phyloP scores from a whole-genome alignment of 176 grass and related monocot species.

The Rhynchospora tenuis region DNA sequence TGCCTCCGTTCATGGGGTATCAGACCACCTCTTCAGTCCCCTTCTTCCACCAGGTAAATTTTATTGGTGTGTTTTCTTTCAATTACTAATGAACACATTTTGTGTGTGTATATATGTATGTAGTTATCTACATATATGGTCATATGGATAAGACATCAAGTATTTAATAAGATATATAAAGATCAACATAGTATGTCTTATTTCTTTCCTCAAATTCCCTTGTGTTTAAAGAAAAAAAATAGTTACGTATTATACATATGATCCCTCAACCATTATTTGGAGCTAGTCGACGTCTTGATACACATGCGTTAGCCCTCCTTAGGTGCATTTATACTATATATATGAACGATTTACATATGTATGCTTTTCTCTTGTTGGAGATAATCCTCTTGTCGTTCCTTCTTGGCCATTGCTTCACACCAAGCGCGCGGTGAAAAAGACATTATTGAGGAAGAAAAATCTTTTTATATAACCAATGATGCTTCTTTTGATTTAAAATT shows the following conservation, averaged over 20 bases:
- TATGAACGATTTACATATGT: too few species aligned
- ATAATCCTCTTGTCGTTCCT: too few species aligned
- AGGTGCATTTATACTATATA: not conserved
- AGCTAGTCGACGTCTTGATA: not conserved
- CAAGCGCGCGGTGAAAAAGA: too few species aligned
- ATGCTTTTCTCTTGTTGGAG: too few species aligned
- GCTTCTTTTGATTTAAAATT: not conserved
- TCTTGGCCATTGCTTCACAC: too few species aligned
- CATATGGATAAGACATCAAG: too few species aligned
- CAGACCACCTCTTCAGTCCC: not conserved
- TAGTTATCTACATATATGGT: too few species aligned
- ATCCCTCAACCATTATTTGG: not conserved
- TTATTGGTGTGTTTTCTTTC: not conserved
- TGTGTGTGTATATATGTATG: not conserved
- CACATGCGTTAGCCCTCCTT: not conserved
- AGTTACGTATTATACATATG: not conserved
- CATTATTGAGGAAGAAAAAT: too few species aligned
- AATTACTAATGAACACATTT: not conserved
- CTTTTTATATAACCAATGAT: too few species aligned
- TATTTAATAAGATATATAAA: too few species aligned
- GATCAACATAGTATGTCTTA: too few species aligned
- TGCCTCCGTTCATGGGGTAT: slow-evolving; percentile 14
- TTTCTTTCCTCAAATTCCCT: too few species aligned
- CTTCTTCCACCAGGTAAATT: slow-evolving; percentile 15
- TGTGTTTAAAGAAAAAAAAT: not conserved